Evolutionary conservation across 2,329 filamentous ascomycete species (phyloP), one percentile per base, ranked within the genome.

Genomic region (Arthroderma sp.): DNA sequence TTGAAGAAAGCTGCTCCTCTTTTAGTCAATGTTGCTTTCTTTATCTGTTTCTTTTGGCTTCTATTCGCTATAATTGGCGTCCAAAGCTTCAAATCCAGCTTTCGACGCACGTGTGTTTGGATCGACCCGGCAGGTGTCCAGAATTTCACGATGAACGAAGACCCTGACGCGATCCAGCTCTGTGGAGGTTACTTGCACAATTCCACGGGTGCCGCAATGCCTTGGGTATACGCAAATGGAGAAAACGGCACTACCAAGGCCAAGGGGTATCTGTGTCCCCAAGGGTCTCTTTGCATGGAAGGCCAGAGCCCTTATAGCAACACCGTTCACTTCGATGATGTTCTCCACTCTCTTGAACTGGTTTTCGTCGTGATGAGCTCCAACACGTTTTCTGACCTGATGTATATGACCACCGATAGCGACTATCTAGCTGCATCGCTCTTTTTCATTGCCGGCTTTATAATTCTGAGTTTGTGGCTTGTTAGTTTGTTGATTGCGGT

Each of bases 281-380:
- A 74, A 43, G 81, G 85, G 5, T 96, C 89, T 1, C 66, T 84
- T 3, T 98, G 91, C 58, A 72, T 95, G 11, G 78, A 94, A 63
- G 78, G 81, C 48, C 58, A 66, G 2, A 94, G 84, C 56, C 91
- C 91, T 0, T 86, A 77, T 61, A 86, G 85, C 54, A 79, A 78
- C 42, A 98, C 91, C 0, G 75, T 95, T 55, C 93, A 82, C 61
- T 98, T 96, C 58, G 91, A 98, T 68, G 89, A 96, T 59, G 93
- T 98, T 36, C 66, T 86, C 29, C 81, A 96, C 51, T 95, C 88
- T 0, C 68, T 96, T 43, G 87, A 98, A 65, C 71, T 96, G 47
- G 88, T 98, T 2, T 98, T 98, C 58, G 86, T 98, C 42, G 82
- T 98, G 58, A 98, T 98, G 86, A 94, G 86, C 56, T 89, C 87